Base-by-base conservation (phyloP, 148 eudicot species). In the Chenopodium album region DNA sequence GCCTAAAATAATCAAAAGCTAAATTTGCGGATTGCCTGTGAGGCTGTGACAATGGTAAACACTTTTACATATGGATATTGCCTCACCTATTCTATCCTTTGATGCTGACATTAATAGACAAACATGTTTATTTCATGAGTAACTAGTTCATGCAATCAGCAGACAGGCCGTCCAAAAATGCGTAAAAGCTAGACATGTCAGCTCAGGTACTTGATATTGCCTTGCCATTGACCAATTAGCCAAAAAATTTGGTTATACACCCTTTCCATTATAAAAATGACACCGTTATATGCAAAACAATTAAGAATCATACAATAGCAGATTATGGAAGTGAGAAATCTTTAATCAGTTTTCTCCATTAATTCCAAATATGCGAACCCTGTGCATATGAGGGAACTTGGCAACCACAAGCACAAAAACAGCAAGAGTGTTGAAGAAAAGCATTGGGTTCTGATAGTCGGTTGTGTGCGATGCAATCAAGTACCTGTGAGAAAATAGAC, bases 391-490 rank as follows among this genome's bases (percentile, higher is more conserved):
- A 10, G 97, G 97, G 77, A 92, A 89, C 88, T 93, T 93, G 66
- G 97, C 97, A 76, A 93, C 91, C 44, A 93, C 94, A 29, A 93
- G 87, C 76, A 93, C 85, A 26, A 90, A 87, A 46, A 92, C 94
- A 6, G 93, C 94, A 52, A 93, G 73, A 0, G 94, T 91, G 88
- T 93, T 93, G 82, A 93, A 60, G 75, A 90, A 85, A 11, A 93
- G 93, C 97, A 93, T 93, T 0, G 97, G 94, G 78, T 91, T 86
- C 76, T 93, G 92, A 74, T 93, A 93, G 83, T 93, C 92, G 19
- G 97, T 93, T 19, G 97, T 90, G 85, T 93, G 94, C 4, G 94
- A 91, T 71, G 97, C 97, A 89, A 93, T 91, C 84, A 93, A 70
- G 84, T 93, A 93, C 88, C 97, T 93, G 89, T 37, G 13, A 74